Conservation (phyloP, 331 rosid genomes). For the Acacia pycnantha region DNA sequence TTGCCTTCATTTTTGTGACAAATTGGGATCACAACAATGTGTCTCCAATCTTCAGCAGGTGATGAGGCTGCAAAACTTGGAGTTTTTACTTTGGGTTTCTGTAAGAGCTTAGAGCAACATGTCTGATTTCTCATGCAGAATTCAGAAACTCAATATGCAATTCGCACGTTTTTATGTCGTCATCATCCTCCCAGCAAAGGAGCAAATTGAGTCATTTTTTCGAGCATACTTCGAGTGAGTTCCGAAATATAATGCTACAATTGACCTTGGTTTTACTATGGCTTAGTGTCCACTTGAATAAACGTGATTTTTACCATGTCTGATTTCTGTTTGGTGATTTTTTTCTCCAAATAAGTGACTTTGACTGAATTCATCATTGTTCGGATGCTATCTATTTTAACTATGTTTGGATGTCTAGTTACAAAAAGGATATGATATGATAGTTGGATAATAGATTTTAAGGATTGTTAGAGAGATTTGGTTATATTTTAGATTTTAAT, state of each 20-base stretch:
- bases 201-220: slow-evolving; percentile 57
- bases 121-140: slow-evolving; percentile 49
- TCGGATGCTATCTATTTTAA: not conserved
- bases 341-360: not conserved
- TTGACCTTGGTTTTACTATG: not conserved
- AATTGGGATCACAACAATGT: slow-evolving; percentile 52
- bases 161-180: slow-evolving; percentile 70
- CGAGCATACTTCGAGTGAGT: slow-evolving; percentile 68
- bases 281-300: not conserved
- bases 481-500: not conserved
- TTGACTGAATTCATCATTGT: not conserved
- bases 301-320: not conserved
- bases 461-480: not conserved
- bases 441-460: not conserved
- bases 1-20: slow-evolving; percentile 76
- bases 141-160: slow-evolving; percentile 62
- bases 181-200: slow-evolving; percentile 55
- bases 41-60: slow-evolving; percentile 65
- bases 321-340: not conserved
- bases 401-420: not conserved
- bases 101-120: not conserved
- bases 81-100: not conserved
- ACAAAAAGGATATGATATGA: not conserved
- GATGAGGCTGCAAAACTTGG: slow-evolving; percentile 20
- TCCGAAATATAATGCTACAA: slow-evolving; percentile 15